Evolutionary conservation across 2,329 filamentous ascomycete species (phyloP).

Genomic region (Colletotrichum spaethianum): DNA sequence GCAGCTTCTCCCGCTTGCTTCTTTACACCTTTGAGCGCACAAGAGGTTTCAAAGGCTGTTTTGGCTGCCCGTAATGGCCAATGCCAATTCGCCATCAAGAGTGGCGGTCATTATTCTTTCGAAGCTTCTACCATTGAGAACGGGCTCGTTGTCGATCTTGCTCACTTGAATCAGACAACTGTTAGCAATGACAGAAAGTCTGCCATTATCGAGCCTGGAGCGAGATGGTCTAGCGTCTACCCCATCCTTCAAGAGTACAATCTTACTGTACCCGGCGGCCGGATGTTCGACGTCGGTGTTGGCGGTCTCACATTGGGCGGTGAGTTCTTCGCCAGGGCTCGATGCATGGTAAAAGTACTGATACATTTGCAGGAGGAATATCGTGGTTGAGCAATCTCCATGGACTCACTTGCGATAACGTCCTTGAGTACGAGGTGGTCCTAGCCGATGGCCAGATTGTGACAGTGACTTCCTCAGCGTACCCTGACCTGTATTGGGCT

Average conservation of each 20-base stretch:
- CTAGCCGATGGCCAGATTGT: constrained; percentile 55
- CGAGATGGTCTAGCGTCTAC: constrained; percentile 57
- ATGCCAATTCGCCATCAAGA: constrained; percentile 56
- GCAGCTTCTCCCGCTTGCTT: constrained; percentile 3
- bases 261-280: constrained; percentile 55
- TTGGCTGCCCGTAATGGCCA: constrained; percentile 13
- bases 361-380: constrained; percentile 52
- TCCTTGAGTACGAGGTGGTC: constrained; percentile 57
- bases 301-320: constrained; percentile 56
- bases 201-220: constrained; percentile 55
- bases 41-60: constrained; percentile 43
- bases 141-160: constrained; percentile 55
- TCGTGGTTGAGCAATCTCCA: constrained; percentile 57
- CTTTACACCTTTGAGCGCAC: not conserved
- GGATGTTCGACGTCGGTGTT: constrained; percentile 56
- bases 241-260: constrained; percentile 49
- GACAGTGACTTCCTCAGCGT: constrained; percentile 50
- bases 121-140: constrained; percentile 53
- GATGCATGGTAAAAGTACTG: not conserved
- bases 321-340: constrained; percentile 2
- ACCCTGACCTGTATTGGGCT: constrained; percentile 60
- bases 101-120: constrained; percentile 62
- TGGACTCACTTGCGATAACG: constrained; percentile 58
- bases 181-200: constrained; percentile 49
- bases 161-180: constrained; percentile 51